phyloP scores from a whole-genome alignment of 495 filamentous ascomycete species.

The Lophiostoma macrostomum region DNA sequence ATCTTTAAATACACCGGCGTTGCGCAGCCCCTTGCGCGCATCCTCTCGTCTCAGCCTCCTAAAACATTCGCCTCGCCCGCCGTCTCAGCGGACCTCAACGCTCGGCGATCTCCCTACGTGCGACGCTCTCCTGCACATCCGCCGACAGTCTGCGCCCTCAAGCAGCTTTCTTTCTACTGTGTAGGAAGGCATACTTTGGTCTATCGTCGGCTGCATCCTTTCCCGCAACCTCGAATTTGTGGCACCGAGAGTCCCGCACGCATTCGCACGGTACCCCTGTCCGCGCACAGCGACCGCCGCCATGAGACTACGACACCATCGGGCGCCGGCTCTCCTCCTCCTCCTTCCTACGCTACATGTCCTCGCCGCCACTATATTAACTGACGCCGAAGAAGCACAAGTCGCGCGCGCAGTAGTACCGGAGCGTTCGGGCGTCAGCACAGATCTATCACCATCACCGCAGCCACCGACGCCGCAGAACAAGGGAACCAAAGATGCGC shows the following conservation, averaged over 20 bases:
- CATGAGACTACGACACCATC: conserved; percentile 49
- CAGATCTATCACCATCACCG: conserved; percentile 30
- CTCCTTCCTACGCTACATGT: conserved; percentile 39
- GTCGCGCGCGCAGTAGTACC: conserved; percentile 28
- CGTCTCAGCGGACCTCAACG: background rate
- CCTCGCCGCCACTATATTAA: conserved; percentile 35
- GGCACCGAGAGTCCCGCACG: no score
- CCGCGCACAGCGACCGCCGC: conserved; percentile 17
- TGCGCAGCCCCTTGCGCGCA: conserved; percentile 11
- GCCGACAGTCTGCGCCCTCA: no score
- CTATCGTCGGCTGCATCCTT: no score
- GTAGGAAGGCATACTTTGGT: no score
- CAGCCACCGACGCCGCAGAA: conserved; percentile 41
- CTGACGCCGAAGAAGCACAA: conserved; percentile 18
- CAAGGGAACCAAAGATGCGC: conserved; percentile 76
- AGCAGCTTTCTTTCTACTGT: no score
- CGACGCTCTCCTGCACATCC: no score
- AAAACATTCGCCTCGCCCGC: conserved; percentile 2
- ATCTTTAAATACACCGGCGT: background rate
- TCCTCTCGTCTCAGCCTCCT: conserved; percentile 7
- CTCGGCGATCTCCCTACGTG: background rate
- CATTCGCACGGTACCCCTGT: conserved; percentile 12
- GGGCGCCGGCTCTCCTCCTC: conserved; percentile 47
- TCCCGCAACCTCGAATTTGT: no score
- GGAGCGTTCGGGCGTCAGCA: conserved; percentile 12